These are phyloP conservation scores for Dictyostelium brefeldianum DNA, from an alignment of 78 protist species.

Conservation along the genomic window DNA sequence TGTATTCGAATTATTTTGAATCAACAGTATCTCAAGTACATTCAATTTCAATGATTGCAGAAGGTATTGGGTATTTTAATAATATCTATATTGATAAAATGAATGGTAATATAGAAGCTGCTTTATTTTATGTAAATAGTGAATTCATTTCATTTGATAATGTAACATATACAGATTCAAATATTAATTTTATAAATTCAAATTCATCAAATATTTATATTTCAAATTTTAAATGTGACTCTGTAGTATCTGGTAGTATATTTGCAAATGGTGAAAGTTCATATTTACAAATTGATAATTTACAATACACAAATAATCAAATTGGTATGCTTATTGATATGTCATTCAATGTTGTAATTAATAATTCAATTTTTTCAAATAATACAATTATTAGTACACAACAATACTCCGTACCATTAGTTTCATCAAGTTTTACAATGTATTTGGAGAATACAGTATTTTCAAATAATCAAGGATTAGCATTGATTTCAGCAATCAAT, in stretches of 20 bases:
- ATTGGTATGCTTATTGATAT: background rate
- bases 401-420: background rate
- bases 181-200: background rate
- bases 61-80: no score
- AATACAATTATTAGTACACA: background rate
- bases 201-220: background rate
- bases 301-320: background rate
- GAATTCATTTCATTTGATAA: no score
- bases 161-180: no score
- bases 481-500: background rate
- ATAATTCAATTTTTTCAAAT: background rate
- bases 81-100: no score
- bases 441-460: background rate
- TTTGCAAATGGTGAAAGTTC: background rate
- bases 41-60: no score
- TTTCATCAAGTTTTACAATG: background rate
- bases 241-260: background rate
- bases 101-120: no score
- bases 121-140: no score
- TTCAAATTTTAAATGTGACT: background rate
- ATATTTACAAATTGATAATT: background rate
- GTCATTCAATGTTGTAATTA: background rate
- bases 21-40: no score
- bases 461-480: background rate
- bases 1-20: no score